phyloP scores from a whole-genome alignment of 306 rosid genomes.

The Medicago lupulina region DNA sequence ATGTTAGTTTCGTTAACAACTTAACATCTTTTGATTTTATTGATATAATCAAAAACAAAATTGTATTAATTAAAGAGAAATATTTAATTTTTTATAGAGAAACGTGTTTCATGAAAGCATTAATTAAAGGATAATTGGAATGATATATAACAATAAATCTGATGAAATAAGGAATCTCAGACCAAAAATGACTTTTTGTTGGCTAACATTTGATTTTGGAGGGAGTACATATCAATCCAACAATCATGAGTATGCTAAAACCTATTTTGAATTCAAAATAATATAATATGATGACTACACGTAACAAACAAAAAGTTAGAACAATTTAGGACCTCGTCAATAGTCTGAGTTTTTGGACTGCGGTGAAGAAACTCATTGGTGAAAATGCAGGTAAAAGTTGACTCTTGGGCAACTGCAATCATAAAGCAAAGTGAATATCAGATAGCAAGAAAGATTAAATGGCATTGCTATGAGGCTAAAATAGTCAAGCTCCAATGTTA shows the following conservation, averaged over 20 bases:
- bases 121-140: background rate
- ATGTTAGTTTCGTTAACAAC: background rate
- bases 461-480: constrained; percentile 19
- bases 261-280: constrained; percentile 32
- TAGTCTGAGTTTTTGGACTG: constrained; percentile 76
- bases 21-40: background rate
- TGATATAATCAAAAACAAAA: background rate
- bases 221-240: constrained; percentile 14
- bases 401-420: constrained; percentile 73
- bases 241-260: constrained; percentile 32
- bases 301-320: constrained; percentile 37
- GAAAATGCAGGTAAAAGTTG: constrained; percentile 62
- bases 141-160: background rate
- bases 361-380: constrained; percentile 93
- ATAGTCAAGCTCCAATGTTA: constrained; percentile 35
- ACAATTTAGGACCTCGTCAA: constrained; percentile 76
- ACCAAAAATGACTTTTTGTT: background rate
- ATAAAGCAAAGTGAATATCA: constrained; percentile 40
- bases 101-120: background rate
- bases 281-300: constrained; percentile 27
- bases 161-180: background rate
- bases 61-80: background rate
- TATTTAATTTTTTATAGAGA: background rate
- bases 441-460: constrained; percentile 28
- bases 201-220: background rate